A percentile compares a stretch with the other conserved stretches of the same genome.
These are phyloP conservation scores for Tricholoma matsutake DNA, from an alignment of 768 basidiomycete genomes.

Conservation along the genomic window DNA sequence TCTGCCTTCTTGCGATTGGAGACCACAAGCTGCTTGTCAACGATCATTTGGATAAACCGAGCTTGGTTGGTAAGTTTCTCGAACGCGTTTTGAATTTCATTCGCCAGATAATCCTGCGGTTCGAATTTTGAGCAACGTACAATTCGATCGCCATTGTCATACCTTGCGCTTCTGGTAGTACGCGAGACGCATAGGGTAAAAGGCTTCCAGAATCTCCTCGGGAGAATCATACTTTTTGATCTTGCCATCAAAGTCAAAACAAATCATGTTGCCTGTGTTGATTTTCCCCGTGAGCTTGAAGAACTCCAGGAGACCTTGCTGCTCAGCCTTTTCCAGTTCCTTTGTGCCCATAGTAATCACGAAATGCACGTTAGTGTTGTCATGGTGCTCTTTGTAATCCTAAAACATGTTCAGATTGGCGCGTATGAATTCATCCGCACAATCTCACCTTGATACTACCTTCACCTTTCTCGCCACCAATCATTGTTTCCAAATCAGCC, in stretches of 20 bases:
- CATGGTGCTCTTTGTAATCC: conserved; percentile 98
- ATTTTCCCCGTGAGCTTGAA: conserved; percentile 88
- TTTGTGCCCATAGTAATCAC: conserved; percentile 75
- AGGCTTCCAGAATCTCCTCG: conserved; percentile 91
- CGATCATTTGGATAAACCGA: conserved; percentile 95
- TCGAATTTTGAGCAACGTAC: conserved; percentile 1
- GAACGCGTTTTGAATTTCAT: conserved; percentile 74
- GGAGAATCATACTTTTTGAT: conserved; percentile 90
- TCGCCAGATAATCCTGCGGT: conserved; percentile 75
- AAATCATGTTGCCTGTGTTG: conserved; percentile 96
- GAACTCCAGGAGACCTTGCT: conserved; percentile 84
- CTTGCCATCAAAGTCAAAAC: conserved; percentile 94
- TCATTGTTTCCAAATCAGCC: conserved; percentile 86
- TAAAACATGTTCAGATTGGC: conserved; percentile 27
- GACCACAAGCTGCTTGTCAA: conserved; percentile 77
- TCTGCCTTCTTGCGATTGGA: conserved; percentile 87
- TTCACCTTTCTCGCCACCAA: conserved; percentile 53
- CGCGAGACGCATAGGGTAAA: conserved; percentile 83
- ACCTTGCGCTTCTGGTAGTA: conserved; percentile 98
- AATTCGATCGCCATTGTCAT: conserved; percentile 7
- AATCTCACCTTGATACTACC: conserved; percentile 70
- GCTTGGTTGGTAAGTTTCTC: conserved; percentile 93
- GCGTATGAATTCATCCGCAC: not conserved
- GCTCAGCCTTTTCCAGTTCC: conserved; percentile 82
- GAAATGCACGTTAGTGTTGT: conserved; percentile 89